A percentile compares a stretch with the other conserved stretches of the same genome.
These are phyloP conservation scores for Calvatia gigantea DNA, from an alignment of 768 basidiomycete species.

Conservation along the genomic window DNA sequence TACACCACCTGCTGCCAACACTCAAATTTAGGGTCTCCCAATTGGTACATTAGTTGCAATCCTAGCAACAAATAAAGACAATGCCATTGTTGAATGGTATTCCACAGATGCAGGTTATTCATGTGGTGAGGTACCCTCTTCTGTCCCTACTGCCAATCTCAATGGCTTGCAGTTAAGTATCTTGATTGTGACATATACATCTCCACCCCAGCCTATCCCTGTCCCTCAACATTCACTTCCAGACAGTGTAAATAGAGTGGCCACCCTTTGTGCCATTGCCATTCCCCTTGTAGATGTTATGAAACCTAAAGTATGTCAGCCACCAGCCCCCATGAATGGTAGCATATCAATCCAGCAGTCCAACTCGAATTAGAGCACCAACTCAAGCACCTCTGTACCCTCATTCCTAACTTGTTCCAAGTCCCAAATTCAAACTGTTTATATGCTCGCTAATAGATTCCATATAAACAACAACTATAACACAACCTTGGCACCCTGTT, in stretches of 20 bases:
- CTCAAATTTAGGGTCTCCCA: conserved; percentile 15
- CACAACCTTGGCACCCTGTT: conserved; percentile 34
- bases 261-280: conserved; percentile 38
- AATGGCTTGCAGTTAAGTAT: conserved; percentile 20
- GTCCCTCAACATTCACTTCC: conserved; percentile 28
- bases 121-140: conserved; percentile 50
- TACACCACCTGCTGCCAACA: conserved; percentile 12
- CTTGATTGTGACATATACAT: conserved; percentile 19
- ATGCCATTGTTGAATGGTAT: conserved; percentile 52
- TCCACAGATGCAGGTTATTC: conserved; percentile 64
- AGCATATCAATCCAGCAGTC: conserved; percentile 26
- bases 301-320: conserved; percentile 30
- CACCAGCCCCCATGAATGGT: conserved; percentile 29
- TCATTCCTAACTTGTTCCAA: conserved; percentile 36
- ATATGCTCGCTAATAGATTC: conserved; percentile 53
- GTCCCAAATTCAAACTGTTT: conserved; percentile 37
- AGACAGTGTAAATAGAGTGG: conserved; percentile 29
- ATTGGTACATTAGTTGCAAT: conserved; percentile 57
- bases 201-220: conserved; percentile 34
- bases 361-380: conserved; percentile 17
- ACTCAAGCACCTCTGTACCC: conserved; percentile 19
- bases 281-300: conserved; percentile 44
- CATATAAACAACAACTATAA: conserved; percentile 38
- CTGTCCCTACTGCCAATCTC: conserved; percentile 31
- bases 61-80: conserved; percentile 57